These are phyloP conservation scores for Puccinia triticina DNA, from an alignment of 1,284 basidiomycete species.

Conservation along the genomic window DNA sequence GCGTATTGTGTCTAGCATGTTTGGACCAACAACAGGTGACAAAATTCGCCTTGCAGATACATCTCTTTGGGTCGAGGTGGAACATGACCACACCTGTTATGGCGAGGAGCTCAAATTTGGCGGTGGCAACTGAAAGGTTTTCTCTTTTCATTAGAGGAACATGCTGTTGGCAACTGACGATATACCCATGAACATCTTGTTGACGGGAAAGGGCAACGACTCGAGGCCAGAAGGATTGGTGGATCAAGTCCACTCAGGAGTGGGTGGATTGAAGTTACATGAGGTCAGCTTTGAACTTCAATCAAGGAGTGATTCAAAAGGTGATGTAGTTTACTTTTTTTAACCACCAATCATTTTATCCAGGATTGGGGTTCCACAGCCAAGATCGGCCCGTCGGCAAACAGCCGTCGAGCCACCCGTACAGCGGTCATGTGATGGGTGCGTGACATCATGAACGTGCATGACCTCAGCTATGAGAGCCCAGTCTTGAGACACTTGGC, in stretches of 20 bases:
- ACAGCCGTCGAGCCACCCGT: too few relatives aligned
- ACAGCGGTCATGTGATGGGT: too few relatives aligned
- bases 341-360: background rate
- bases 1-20: conserved; percentile 68
- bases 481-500: too few relatives aligned
- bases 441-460: too few relatives aligned
- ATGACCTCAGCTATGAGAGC: too few relatives aligned
- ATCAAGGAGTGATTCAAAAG: background rate
- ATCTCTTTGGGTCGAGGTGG: conserved; percentile 87
- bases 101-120: conserved; percentile 98
- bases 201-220: conserved; percentile 75
- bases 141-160: conserved; percentile 56
- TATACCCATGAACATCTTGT: conserved; percentile 51
- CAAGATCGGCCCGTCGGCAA: too few relatives aligned
- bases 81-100: conserved; percentile 80
- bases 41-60: conserved; percentile 86
- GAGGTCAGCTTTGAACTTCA: conserved; percentile 64
- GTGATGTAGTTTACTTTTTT: background rate
- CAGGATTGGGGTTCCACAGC: conserved; percentile 94
- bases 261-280: conserved; percentile 89
- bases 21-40: conserved; percentile 91
- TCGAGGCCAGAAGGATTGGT: conserved; percentile 71
- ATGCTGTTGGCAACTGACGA: conserved; percentile 48
- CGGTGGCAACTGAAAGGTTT: conserved; percentile 70
- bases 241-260: conserved; percentile 85